phyloP scores from a whole-genome alignment of 306 rosid genomes.

The Cyclanthera cordifolia region DNA sequence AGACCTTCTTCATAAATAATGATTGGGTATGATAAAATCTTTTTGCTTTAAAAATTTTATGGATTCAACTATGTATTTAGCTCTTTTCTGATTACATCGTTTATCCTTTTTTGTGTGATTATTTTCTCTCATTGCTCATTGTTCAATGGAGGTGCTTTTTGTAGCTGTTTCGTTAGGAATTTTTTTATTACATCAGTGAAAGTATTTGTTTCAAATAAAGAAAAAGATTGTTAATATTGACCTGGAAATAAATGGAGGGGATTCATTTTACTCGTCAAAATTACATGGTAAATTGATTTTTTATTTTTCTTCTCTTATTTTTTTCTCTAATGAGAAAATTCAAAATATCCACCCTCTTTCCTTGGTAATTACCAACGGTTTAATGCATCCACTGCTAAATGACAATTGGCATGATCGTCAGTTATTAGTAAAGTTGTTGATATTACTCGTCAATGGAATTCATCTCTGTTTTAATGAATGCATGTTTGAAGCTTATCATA shows the following conservation, averaged over 20 bases:
- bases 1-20: not conserved
- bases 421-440: not conserved
- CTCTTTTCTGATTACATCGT: too few relatives aligned
- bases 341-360: not conserved
- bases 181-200: too few relatives aligned
- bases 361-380: not conserved
- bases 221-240: not conserved
- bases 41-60: too few relatives aligned
- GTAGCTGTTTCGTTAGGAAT: too few relatives aligned
- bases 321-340: not conserved
- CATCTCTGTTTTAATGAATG: not conserved
- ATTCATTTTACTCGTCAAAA: not conserved
- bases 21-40: not conserved
- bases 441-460: not conserved
- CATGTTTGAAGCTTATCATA: not conserved
- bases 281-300: not conserved
- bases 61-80: too few relatives aligned
- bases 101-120: too few relatives aligned
- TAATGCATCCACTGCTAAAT: not conserved
- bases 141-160: too few relatives aligned
- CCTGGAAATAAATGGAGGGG: not conserved
- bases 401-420: not conserved
- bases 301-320: too few relatives aligned
- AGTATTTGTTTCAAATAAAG: too few relatives aligned
- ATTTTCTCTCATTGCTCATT: too few relatives aligned